Base-by-base conservation (phyloP, 331 rosid species). In the Phaseolus coccineus region DNA sequence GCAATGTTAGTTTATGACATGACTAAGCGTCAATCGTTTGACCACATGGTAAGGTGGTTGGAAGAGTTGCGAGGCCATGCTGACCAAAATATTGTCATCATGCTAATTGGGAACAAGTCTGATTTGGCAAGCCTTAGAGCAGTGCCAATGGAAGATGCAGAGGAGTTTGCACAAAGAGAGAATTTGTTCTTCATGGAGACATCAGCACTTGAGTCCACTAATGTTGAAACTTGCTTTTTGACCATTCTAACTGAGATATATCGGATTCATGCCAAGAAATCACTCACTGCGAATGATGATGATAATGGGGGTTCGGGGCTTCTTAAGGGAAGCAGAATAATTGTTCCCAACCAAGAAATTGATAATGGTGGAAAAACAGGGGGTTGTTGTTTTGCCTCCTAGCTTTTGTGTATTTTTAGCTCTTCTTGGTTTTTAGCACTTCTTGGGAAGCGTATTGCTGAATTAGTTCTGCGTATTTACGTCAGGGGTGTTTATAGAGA, bases 111-210 rank as follows among this genome's bases (percentile, higher is more conserved):
- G 35, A 94, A 94, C 89, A 94, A 94, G 80, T 88, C 94, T 33
- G 98, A 94, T 87, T 77, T 94, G 27, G 89, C 85, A 47, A 79
- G 78, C 73, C 96, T 94, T 31, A 82, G 97, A 73, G 98, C 98
- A 3, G 97, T 94, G 71, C 98, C 97, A 63, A 91, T 83, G 2
- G 98, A 92, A 87, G 97, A 94, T 52, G 97, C 97, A 13, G 94
- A 94, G 62, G 98, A 94, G 78, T 91, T 92, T 63, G 98, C 98
- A 8, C 90, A 92, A 82, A 86, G 93, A 83, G 98, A 94, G 83
- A 94, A 94, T 77, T 88, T 94, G 13, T 94, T 94, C 84, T 94
- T 94, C 48, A 94, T 88, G 96, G 98, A 94, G 86, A 94, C 97
- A 66, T 94, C 97, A 9, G 98, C 98, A 27, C 92, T 92, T 6